These are phyloP conservation scores for Colletotrichum lindemuthianum DNA, from an alignment of 2,329 filamentous ascomycete genomes.

Conservation along the genomic window DNA sequence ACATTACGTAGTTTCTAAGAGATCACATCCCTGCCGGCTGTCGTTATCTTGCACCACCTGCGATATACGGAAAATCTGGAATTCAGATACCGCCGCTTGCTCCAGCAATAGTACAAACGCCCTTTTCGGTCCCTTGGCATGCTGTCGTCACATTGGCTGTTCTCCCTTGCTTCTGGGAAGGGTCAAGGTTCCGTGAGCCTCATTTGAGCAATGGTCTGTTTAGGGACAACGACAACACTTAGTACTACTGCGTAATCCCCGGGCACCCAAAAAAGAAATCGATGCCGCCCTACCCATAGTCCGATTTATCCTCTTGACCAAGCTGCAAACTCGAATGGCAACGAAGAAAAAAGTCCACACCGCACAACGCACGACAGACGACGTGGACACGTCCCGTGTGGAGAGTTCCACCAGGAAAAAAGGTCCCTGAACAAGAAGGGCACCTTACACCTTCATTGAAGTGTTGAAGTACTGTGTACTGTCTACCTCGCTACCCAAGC, in stretches of 20 bases:
- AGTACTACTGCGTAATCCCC: background rate
- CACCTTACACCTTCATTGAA: conserved; percentile 14
- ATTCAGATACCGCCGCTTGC: background rate
- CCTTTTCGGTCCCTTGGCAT: conserved; percentile 11
- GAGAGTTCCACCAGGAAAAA: conserved; percentile 4
- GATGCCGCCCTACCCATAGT: too few species aligned
- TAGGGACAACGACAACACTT: background rate
- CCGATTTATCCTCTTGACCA: too few species aligned
- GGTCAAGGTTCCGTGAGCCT: conserved; percentile 21
- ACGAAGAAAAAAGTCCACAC: conserved; percentile 6
- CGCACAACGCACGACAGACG: conserved; percentile 2
- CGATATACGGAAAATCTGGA: background rate
- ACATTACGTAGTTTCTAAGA: conserved; percentile 11
- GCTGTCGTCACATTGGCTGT: background rate
- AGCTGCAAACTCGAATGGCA: too few species aligned
- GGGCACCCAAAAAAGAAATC: too few species aligned
- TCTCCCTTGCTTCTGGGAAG: conserved; percentile 29
- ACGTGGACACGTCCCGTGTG: conserved; percentile 15
- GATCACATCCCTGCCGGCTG: background rate
- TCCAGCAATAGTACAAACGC: conserved; percentile 5
- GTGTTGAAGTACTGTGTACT: conserved; percentile 19
- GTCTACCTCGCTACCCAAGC: background rate
- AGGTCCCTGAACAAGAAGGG: conserved; percentile 19
- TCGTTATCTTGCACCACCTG: background rate
- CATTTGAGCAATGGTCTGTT: conserved; percentile 20